Conservation (phyloP, 148 eudicot species). For the Rhododendron williamsianum region DNA sequence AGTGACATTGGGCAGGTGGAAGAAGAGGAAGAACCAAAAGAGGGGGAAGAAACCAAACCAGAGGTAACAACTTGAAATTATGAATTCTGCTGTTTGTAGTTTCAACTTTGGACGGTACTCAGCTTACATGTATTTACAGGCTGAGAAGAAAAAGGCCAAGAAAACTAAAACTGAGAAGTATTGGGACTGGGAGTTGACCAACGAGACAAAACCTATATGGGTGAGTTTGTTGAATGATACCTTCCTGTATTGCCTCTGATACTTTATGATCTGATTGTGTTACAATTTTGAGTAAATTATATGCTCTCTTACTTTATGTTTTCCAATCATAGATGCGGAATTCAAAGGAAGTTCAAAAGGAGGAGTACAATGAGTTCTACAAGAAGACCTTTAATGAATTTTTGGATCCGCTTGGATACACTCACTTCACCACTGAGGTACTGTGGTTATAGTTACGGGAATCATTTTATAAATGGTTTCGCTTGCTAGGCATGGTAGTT, state of each 20-base stretch:
- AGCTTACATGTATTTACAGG: conserved; percentile 36
- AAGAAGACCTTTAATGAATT: conserved; percentile 93
- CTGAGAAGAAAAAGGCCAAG: conserved; percentile 59
- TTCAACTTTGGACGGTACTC: background rate
- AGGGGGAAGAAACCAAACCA: conserved; percentile 76
- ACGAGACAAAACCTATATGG: conserved; percentile 98
- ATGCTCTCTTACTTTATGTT: background rate
- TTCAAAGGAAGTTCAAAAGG: conserved; percentile 82
- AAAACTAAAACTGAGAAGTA: conserved; percentile 93
- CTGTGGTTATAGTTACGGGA: conserved; percentile 9
- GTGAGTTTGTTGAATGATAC: conserved; percentile 32
- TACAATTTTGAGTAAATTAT: background rate
- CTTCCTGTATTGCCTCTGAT: background rate
- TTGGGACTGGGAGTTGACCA: conserved; percentile 97
- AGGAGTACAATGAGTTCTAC: conserved; percentile 85
- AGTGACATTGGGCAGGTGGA: conserved; percentile 57
- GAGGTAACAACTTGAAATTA: conserved; percentile 42
- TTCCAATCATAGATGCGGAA: conserved; percentile 66
- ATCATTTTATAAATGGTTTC: conserved; percentile 8
- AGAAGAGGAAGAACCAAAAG: conserved; percentile 84
- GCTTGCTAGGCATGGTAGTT: background rate
- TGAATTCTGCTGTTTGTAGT: background rate
- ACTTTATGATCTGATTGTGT: background rate
- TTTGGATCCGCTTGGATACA: conserved; percentile 76
- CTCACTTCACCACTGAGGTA: conserved; percentile 98